Evolutionary conservation across 371 early-diverging fungal genomes (phyloP), one percentile per base, ranked within the genome.

Genomic region (Actinomortierella wolfii): DNA sequence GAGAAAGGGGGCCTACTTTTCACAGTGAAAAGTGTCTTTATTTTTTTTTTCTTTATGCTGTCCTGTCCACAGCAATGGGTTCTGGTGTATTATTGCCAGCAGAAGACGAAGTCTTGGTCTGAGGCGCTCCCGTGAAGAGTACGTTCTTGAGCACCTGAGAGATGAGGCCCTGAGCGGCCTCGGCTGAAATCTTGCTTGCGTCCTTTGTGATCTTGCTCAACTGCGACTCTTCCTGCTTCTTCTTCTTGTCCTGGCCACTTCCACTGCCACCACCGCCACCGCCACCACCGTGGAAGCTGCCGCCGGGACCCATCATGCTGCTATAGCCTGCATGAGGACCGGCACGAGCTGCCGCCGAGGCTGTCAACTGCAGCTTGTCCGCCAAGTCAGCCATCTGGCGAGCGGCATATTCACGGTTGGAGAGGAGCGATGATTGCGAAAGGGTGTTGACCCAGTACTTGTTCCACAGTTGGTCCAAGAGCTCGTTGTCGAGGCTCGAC

Each of bases 381-480:
- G 94, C 90, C 52, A 94, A 70, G 77, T 94, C 95, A 2, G 81
- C 62, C 74, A 93, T 92, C 66, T 92, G 94, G 15, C 82, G 81
- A 5, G 92, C 84, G 21, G 86, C 84, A 69, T 92, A 92, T 2
- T 90, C 92, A 17, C 93, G 89, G 71, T 93, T 93, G 28, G 94
- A 87, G 29, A 95, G 78, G n/a, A 98, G 81, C 13, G 95, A 88
- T 0, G 94, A 93, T 75, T 94, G 92, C 5, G 96, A 90, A 26
- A 98, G 82, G 1, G 97, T 97, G 69, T 92, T 91, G 28, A 94
- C 87, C 99, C 99, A 97, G 79, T 97, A 97, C 77, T 96, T 94
- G 66, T 93, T 90, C 97, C 97, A 97, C 57, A 98, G 85, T 49
- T 89, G 84, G 57, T 97, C 96, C 51, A 98, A 74, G 49, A 98